Evolutionary conservation across 1,139 yeast genomes (phyloP).

Genomic region (Geotrichum bryndzae): DNA sequence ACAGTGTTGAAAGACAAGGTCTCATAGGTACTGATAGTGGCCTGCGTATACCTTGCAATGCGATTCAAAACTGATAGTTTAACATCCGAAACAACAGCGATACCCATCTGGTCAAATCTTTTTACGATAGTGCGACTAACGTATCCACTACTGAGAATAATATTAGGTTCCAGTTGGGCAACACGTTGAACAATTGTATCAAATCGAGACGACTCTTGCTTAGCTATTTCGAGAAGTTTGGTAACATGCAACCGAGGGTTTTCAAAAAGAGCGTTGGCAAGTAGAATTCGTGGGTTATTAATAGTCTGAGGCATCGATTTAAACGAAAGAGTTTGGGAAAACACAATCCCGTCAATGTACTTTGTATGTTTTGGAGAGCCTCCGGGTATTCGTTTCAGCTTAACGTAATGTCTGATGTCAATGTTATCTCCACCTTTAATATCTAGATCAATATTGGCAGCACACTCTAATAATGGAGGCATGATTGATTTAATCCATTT

Average conservation of each 20-base stretch:
- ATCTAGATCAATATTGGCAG: slow-evolving; percentile 49
- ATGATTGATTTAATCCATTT: slow-evolving; percentile 50
- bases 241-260: slow-evolving; percentile 69
- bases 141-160: slow-evolving; percentile 72
- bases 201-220: slow-evolving; percentile 83
- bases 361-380: slow-evolving; percentile 53
- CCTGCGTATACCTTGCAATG: slow-evolving; percentile 71
- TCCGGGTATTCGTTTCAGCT: slow-evolving; percentile 78
- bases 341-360: slow-evolving; percentile 71
- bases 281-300: slow-evolving; percentile 64
- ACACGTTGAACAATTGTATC: slow-evolving; percentile 77
- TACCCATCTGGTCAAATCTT: slow-evolving; percentile 66
- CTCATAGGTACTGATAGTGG: slow-evolving; percentile 71
- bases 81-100: slow-evolving; percentile 71
- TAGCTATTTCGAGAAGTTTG: slow-evolving; percentile 74
- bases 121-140: slow-evolving; percentile 80
- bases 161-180: slow-evolving; percentile 68
- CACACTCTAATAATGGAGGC: slow-evolving; percentile 41
- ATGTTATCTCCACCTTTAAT: slow-evolving; percentile 62
- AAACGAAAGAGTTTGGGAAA: slow-evolving; percentile 79
- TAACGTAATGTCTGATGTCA: slow-evolving; percentile 82
- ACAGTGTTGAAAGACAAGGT: slow-evolving; percentile 52
- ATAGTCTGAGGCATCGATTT: slow-evolving; percentile 67
- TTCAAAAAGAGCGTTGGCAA: slow-evolving; percentile 85
- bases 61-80: slow-evolving; percentile 80